phyloP scores from a whole-genome alignment of 169 alveolate genomes.

The Plasmodium yoelii region DNA sequence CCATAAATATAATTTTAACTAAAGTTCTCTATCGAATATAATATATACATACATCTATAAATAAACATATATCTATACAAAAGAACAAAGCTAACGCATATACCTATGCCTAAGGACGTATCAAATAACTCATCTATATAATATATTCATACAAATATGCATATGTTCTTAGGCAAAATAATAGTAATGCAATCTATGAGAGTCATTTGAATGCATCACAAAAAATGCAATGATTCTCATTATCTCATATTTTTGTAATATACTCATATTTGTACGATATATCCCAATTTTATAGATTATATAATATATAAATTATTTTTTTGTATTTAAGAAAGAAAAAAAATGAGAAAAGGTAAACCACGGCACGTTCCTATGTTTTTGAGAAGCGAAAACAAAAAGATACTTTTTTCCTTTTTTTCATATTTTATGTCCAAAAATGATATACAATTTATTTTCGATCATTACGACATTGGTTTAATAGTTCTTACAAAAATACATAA shows the following conservation, averaged over 20 bases:
- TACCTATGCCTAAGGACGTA: no score
- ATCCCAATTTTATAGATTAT: background rate
- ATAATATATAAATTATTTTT: background rate
- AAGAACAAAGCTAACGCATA: no score
- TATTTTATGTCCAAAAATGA: constrained; percentile 73
- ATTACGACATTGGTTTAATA: constrained; percentile 67
- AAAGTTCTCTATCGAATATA: no score
- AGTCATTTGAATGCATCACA: no score
- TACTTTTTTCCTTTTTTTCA: constrained; percentile 65
- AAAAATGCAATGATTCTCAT: background rate
- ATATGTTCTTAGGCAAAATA: no score
- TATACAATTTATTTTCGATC: constrained; percentile 53
- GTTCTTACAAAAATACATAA: constrained; percentile 71
- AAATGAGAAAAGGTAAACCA: constrained; percentile 75
- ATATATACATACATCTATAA: no score
- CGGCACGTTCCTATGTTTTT: constrained; percentile 74
- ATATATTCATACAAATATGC: no score
- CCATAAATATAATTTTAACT: no score
- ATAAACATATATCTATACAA: no score
- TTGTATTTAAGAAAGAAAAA: constrained; percentile 22
- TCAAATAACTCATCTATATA: no score
- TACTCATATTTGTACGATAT: constrained; percentile 15
- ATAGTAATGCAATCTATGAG: no score
- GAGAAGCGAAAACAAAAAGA: constrained; percentile 59
- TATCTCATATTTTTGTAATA: background rate